A percentile compares a stretch with the other conserved stretches of the same genome.
These are phyloP conservation scores for Babesia gibsoni DNA, from an alignment of 169 alveolate species.

Conservation along the genomic window DNA sequence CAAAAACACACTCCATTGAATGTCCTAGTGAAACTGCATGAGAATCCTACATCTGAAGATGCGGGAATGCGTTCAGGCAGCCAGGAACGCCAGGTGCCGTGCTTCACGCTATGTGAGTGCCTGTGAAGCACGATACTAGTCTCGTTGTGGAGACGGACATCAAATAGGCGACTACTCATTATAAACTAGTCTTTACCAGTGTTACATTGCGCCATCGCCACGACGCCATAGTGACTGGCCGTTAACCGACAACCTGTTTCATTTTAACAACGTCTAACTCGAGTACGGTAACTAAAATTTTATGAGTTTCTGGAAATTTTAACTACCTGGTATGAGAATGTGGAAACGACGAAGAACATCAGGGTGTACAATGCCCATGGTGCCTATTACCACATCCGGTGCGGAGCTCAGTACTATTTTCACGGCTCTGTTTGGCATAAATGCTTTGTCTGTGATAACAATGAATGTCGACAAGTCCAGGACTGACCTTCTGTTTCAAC, in stretches of 20 bases:
- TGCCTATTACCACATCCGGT: constrained; percentile 75
- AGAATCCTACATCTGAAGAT: constrained; percentile 16
- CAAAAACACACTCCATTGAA: constrained; percentile 26
- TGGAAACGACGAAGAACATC: constrained; percentile 86
- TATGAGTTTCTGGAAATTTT: neutral
- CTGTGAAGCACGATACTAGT: constrained; percentile 47
- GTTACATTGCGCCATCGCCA: constrained; percentile 12
- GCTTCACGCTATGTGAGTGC: constrained; percentile 28
- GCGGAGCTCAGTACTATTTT: constrained; percentile 12
- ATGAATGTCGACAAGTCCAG: neutral
- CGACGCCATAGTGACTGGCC: neutral
- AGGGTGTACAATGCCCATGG: constrained; percentile 93
- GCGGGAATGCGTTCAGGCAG: constrained; percentile 50
- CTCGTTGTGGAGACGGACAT: constrained; percentile 39
- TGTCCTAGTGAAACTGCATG: constrained; percentile 36
- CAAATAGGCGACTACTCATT: constrained; percentile 31
- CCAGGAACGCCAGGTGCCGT: constrained; percentile 63
- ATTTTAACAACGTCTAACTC: constrained; percentile 49
- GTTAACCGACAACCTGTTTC: neutral
- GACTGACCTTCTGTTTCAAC: constrained; percentile 62
- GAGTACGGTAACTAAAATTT: constrained; percentile 76
- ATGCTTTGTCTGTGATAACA: constrained; percentile 57
- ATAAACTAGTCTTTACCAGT: neutral
- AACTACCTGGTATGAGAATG: constrained; percentile 82
- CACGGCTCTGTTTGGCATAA: constrained; percentile 83